These are phyloP conservation scores for Emmonsia crescens DNA, from an alignment of 2,329 filamentous ascomycete genomes.

Conservation along the genomic window DNA sequence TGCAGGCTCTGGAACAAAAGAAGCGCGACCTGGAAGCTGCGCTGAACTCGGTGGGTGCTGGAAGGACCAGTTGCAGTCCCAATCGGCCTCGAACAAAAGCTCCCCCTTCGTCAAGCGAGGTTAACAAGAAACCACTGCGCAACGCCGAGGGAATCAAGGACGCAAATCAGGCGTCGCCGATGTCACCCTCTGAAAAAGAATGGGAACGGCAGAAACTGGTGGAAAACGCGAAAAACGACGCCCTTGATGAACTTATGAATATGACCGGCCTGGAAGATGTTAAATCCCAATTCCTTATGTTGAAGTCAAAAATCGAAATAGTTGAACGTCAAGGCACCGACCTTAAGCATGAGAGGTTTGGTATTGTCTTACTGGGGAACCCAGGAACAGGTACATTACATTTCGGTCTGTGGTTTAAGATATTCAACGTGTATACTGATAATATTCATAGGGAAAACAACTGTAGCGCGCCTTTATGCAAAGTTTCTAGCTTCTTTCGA, in stretches of 20 bases:
- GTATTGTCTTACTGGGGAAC: slow-evolving; percentile 56
- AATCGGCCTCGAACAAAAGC: background rate
- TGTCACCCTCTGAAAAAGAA: slow-evolving; percentile 35
- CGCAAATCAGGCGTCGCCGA: background rate
- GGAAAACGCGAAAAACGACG: slow-evolving; percentile 41
- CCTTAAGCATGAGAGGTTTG: slow-evolving; percentile 49
- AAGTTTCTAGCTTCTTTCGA: slow-evolving; percentile 53
- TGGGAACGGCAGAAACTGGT: slow-evolving; percentile 52
- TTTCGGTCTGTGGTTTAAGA: background rate
- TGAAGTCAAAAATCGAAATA: slow-evolving; percentile 55
- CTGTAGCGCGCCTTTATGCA: slow-evolving; percentile 60
- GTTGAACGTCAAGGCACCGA: slow-evolving; percentile 47
- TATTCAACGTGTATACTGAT: slow-evolving; percentile 8
- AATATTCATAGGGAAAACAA: slow-evolving; percentile 52
- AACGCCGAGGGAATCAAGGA: background rate
- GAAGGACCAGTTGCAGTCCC: background rate
- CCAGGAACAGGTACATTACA: slow-evolving; percentile 62
- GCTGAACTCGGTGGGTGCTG: background rate
- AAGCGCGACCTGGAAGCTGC: background rate
- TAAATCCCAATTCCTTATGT: slow-evolving; percentile 51
- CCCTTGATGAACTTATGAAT: slow-evolving; percentile 54
- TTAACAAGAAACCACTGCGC: background rate
- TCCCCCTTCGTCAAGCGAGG: background rate
- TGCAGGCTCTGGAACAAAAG: background rate
- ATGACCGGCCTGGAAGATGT: slow-evolving; percentile 63